phyloP scores from a whole-genome alignment of 177 flowering plant genomes.

The Vitis hybrid region DNA sequence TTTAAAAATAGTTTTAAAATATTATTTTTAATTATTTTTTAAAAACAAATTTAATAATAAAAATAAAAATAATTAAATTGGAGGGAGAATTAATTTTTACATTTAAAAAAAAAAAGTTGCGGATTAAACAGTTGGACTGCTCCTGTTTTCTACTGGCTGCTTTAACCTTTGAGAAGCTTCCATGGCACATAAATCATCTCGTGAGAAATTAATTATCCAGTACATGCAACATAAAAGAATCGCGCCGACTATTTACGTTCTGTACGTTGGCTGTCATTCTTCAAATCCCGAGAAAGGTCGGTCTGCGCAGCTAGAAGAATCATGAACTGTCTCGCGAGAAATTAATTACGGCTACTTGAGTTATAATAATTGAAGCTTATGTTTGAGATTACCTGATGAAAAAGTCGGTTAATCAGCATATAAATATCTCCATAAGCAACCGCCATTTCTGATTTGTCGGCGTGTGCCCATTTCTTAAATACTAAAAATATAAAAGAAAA shows the following conservation, averaged over 20 bases:
- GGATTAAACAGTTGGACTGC: too few species aligned
- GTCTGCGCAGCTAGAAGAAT: slow-evolving; percentile 13
- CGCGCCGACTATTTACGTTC: slow-evolving; percentile 30
- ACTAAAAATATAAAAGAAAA: too few species aligned
- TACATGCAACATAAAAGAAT: too few species aligned
- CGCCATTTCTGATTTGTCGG: slow-evolving; percentile 38
- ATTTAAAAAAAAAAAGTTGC: too few species aligned
- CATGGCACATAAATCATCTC: too few species aligned
- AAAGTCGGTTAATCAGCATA: slow-evolving; percentile 26
- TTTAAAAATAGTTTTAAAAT: too few species aligned
- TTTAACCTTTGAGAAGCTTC: too few species aligned
- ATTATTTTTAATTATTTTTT: too few species aligned
- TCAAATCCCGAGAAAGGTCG: slow-evolving; percentile 33
- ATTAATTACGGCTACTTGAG: slow-evolving; percentile 12
- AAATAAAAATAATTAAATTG: background rate
- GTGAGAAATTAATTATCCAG: too few species aligned
- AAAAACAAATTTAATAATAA: too few species aligned
- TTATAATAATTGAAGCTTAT: slow-evolving; percentile 9
- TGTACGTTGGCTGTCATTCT: slow-evolving; percentile 42
- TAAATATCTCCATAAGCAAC: slow-evolving; percentile 10
- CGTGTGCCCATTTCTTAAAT: slow-evolving; percentile 9
- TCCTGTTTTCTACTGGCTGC: too few species aligned
- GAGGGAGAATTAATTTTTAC: too few species aligned
- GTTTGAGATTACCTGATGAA: slow-evolving; percentile 15
- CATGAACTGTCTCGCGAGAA: slow-evolving; percentile 19